A percentile compares a stretch with the other conserved stretches of the same genome.
These are phyloP conservation scores for Clohesyomyces aquaticus DNA, from an alignment of 495 filamentous ascomycete genomes.

Conservation along the genomic window DNA sequence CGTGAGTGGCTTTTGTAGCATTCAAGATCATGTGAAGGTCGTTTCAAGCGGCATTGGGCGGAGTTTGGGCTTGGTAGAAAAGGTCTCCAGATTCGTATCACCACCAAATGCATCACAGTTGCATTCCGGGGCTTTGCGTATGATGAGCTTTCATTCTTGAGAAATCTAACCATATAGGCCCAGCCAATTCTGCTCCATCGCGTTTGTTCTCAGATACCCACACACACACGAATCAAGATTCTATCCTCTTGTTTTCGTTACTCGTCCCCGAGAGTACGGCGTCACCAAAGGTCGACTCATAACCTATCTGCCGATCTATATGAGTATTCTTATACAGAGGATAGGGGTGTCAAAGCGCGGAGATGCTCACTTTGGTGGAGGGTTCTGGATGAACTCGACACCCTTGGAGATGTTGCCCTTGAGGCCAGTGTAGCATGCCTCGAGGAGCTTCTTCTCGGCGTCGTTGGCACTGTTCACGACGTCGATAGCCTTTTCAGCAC, in stretches of 20 bases:
- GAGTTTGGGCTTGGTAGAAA: constrained; percentile 12
- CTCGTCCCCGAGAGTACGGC: no score
- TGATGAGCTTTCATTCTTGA: background rate
- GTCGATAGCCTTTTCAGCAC: constrained; percentile 81
- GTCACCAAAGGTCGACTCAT: constrained; percentile 12
- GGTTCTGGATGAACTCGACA: constrained; percentile 83
- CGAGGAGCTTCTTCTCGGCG: constrained; percentile 84
- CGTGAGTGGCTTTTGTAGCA: no score
- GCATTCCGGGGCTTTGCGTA: background rate
- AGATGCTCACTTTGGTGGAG: constrained; percentile 53
- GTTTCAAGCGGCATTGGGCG: constrained; percentile 35
- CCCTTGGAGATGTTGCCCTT: constrained; percentile 95
- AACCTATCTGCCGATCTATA: constrained; percentile 38
- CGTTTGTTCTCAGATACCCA: constrained; percentile 3
- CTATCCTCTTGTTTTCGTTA: background rate
- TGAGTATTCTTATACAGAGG: constrained; percentile 24
- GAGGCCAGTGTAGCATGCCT: constrained; percentile 70
- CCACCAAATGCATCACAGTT: background rate
- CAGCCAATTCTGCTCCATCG: background rate
- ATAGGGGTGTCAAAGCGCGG: background rate
- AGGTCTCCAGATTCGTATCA: background rate
- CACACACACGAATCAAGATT: constrained; percentile 4
- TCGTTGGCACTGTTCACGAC: constrained; percentile 72
- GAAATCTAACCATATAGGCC: background rate
- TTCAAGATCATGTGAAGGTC: background rate